Base-by-base conservation (phyloP, 2,329 filamentous ascomycete genomes). In the Hysterium pulicare region DNA sequence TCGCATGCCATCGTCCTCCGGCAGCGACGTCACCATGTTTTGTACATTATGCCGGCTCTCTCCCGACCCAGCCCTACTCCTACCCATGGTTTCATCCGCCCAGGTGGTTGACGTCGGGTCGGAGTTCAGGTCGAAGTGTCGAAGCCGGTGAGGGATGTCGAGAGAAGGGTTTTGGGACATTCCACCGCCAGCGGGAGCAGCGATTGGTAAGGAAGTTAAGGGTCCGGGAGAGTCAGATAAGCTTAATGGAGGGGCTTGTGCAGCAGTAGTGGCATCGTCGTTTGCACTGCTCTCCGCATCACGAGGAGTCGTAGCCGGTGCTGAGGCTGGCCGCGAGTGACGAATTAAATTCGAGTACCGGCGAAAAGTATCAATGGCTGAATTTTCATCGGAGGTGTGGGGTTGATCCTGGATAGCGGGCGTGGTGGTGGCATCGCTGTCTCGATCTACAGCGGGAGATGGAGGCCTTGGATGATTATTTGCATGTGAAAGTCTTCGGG, bases 1-100 rank as follows among this genome's bases (percentile, higher is more conserved):
- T 16, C 64, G 64, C 72, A 76, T 76, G 49, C 73, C 73, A 56
- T 76, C 73, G 52, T 76, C 71, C 42, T 69, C 72, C 5, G 73
- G 73, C 49, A 76, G 58, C 40, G 57, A 62, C 46, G 56, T 59
- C 16, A 62, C 60, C 59, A 62, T 61, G 42, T 42, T 44, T 31
- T 48, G 42, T 19, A 49, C 58, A 61, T 65, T 44, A 56, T 44
- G 38, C 38, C 30, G 33, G 26, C 23, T 40, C 32, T 13, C 32
- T 21, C 20, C 40, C 33, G 34, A 26, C 4, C 21, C 24, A 13
- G 28, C 15, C 19, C 35, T 38, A 16, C 22, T 20, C 15, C 20
- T 40, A 41, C 36, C 39, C 1, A 38, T 36, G 21, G 47, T 54
- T 22, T 42, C 41, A 8, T 49, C 41, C 24, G 55, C 51, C 20